Percentiles rank a stretch among this genome's conserved stretches.
Conservation (phyloP, 768 basidiomycete species). For the Thelephora ganbajun region DNA sequence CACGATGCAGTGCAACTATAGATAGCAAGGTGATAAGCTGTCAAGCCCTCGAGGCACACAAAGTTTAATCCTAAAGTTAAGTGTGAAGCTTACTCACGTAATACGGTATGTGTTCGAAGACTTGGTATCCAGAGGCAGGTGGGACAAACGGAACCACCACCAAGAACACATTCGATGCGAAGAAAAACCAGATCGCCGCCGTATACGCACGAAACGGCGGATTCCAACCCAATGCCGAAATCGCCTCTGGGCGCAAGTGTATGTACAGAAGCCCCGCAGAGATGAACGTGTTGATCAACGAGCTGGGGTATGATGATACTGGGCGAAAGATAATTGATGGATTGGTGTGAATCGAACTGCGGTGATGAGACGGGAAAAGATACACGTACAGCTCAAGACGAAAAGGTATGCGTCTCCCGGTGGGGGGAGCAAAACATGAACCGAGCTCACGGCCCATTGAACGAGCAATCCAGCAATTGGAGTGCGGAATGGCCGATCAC, state of each 20-base stretch:
- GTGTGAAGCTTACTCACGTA: constrained; percentile 38
- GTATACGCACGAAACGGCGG: constrained; percentile 53
- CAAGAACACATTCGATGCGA: constrained; percentile 53
- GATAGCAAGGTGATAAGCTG: background rate
- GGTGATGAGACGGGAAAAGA: background rate
- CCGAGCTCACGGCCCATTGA: constrained; percentile 46
- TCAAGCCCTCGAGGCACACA: background rate
- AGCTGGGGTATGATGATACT: constrained; percentile 47
- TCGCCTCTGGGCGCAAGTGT: constrained; percentile 26
- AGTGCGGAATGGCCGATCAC: constrained; percentile 56
- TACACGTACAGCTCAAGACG: constrained; percentile 41
- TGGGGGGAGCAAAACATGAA: constrained; percentile 41
- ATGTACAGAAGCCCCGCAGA: constrained; percentile 52
- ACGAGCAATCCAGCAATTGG: constrained; percentile 49
- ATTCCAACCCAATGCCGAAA: constrained; percentile 35
- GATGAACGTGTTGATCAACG: constrained; percentile 44
- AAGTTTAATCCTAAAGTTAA: background rate
- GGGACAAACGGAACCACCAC: constrained; percentile 50
- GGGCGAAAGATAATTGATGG: background rate
- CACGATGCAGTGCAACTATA: constrained; percentile 18
- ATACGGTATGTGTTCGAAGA: constrained; percentile 50
- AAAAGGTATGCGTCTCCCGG: constrained; percentile 68
- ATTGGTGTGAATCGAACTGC: background rate
- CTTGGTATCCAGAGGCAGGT: constrained; percentile 32
- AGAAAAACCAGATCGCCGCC: constrained; percentile 35